Percentiles rank a stretch among this genome's conserved stretches.
Conservation (phyloP, 768 basidiomycete species). For the Mycena kentingensis region DNA sequence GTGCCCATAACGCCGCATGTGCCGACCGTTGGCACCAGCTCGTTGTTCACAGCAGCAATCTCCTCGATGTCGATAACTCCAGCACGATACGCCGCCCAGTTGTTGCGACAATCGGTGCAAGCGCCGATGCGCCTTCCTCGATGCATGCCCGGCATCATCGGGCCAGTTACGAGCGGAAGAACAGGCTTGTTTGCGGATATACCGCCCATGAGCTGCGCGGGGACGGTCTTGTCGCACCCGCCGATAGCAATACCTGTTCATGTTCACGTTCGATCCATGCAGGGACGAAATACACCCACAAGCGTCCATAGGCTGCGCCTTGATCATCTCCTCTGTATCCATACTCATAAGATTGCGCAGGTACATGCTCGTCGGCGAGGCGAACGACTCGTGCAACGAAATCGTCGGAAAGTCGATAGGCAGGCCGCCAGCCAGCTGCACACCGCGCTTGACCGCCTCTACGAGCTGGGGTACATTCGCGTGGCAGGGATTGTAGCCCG, state of each 20-base stretch:
- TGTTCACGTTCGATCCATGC: neutral
- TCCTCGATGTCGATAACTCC: conserved; percentile 24
- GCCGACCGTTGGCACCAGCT: conserved; percentile 22
- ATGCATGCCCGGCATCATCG: conserved; percentile 23
- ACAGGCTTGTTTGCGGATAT: conserved; percentile 22
- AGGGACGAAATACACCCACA: conserved; percentile 9
- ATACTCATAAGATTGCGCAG: conserved; percentile 21
- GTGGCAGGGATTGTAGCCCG: conserved; percentile 23
- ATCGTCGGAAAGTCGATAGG: conserved; percentile 24
- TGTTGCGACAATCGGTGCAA: conserved; percentile 22
- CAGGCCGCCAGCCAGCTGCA: conserved; percentile 19
- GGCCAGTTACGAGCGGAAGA: conserved; percentile 19
- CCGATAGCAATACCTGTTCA: conserved; percentile 20
- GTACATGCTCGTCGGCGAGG: conserved; percentile 22
- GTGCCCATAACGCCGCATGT: conserved; percentile 25
- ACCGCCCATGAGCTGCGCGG: conserved; percentile 22
- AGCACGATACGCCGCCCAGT: conserved; percentile 22
- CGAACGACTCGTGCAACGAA: conserved; percentile 21
- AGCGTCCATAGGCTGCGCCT: conserved; percentile 23
- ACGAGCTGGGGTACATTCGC: conserved; percentile 22
- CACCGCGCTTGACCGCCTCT: conserved; percentile 22
- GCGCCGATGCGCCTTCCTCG: conserved; percentile 18
- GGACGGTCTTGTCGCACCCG: conserved; percentile 24
- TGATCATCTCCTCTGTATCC: conserved; percentile 25
- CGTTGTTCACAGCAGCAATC: conserved; percentile 22